Base-by-base conservation (phyloP, 306 rosid species). In the Medicago arabica region DNA sequence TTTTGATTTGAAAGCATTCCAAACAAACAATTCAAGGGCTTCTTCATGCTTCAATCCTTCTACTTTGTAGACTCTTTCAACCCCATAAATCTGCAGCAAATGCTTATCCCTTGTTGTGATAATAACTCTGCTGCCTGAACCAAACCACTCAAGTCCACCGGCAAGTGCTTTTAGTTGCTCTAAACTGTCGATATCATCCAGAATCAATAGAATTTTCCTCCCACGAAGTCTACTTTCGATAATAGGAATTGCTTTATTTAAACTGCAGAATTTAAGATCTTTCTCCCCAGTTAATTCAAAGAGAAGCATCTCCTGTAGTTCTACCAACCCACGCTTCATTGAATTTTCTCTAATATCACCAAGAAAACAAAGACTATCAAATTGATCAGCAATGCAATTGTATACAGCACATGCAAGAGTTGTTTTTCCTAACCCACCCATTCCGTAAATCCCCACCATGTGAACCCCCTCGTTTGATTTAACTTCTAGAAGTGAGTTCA, bases 221-320 rank as follows among this genome's bases (percentile, higher is more conserved):
- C 0, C 0, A 54, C 38, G 3, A 3, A 79, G 41, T 40, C 53
- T 65, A 2, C 39, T 55, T 65, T 39, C 66, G 4, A 79, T 51
- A 25, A 44, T 66, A 11, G 66, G 40, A 36, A 65, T 73, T 44
- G 62, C 78, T 73, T 43, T 14, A 15, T 41, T 55, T 21, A 72
- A 13, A 66, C 21, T 36, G 36, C 59, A 16, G 17, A 66, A 18
- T 44, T 46, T 72, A 1, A n/a, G 8, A 59, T 79, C 16, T 14
- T 43, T 31, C n/a, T 50, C 68, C 10, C 51, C 74, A 0, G 18
- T 6, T 51, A 79, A 4, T 18, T 64, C 49, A 51, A 0, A 18
- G 38, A 79, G 83, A 63, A 72, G 68, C 55, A 21, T 28, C n/a
- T 79, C 83, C 14, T 79, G 74, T 1, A 79, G 69, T 5, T 47